These are phyloP conservation scores for Mariannaea elegans DNA, from an alignment of 2,329 filamentous ascomycete genomes.

Conservation along the genomic window DNA sequence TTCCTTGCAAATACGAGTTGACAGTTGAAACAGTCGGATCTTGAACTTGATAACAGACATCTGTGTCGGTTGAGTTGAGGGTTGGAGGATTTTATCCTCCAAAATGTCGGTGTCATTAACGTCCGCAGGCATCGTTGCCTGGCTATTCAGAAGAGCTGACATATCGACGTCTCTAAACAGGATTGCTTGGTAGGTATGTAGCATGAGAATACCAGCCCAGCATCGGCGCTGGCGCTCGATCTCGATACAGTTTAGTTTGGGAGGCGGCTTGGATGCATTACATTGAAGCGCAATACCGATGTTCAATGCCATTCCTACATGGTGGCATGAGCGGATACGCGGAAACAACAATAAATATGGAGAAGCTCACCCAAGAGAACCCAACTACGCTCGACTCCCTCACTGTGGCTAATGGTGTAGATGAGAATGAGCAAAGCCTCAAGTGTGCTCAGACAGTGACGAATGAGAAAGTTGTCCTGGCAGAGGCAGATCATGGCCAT, in stretches of 20 bases:
- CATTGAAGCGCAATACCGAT: no score
- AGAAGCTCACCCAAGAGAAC: no score
- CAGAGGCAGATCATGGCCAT: no score
- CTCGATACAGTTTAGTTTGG: conserved; percentile 13
- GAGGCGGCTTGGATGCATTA: no score
- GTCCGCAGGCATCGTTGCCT: conserved; percentile 12
- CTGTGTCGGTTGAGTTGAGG: conserved; percentile 3
- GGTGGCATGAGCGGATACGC: no score
- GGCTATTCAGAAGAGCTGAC: conserved; percentile 18
- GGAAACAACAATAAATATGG: no score
- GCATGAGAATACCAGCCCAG: conserved; percentile 29
- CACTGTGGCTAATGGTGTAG: no score
- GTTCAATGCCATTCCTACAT: no score
- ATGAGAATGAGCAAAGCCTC: no score
- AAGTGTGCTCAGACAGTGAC: no score
- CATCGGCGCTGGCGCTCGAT: conserved; percentile 27
- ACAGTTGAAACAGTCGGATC: conserved; percentile 22
- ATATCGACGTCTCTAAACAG: conserved; percentile 27
- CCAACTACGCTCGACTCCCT: no score
- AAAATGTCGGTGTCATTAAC: conserved; percentile 6
- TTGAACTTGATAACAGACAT: conserved; percentile 28
- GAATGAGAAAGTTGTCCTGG: no score
- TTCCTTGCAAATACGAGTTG: conserved; percentile 18
- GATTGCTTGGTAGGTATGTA: conserved; percentile 27
- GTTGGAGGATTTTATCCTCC: conserved; percentile 1